Evolutionary conservation across 768 basidiomycete genomes (phyloP).

Genomic region (Trametes elegans): DNA sequence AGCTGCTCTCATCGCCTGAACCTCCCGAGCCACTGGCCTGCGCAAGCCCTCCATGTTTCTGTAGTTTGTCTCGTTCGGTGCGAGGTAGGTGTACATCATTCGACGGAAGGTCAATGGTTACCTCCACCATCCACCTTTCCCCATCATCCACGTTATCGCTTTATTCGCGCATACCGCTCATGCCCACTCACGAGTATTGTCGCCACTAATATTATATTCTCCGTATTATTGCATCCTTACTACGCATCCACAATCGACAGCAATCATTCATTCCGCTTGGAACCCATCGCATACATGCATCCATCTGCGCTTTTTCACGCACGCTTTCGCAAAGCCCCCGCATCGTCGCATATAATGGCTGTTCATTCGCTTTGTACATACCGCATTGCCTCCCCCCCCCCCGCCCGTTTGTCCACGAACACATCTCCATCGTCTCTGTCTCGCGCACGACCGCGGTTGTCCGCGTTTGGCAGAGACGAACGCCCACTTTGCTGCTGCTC

Average conservation of each 20-base stretch:
- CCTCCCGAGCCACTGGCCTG: no score
- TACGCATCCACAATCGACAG: background rate
- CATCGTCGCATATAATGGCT: slow-evolving; percentile 18
- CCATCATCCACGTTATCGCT: background rate
- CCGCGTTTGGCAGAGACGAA: background rate
- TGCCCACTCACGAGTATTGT: background rate
- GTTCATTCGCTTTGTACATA: slow-evolving; percentile 14
- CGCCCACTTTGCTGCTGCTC: background rate
- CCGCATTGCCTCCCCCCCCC: background rate
- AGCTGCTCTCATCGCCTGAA: background rate
- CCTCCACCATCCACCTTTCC: background rate
- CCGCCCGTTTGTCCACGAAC: background rate
- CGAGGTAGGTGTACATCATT: background rate
- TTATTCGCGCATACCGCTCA: background rate
- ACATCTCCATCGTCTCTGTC: background rate
- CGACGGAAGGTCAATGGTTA: background rate
- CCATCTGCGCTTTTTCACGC: background rate
- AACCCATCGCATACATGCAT: background rate
- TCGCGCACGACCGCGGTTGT: background rate
- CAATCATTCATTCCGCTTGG: background rate
- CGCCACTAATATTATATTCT: slow-evolving; percentile 14
- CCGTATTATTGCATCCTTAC: slow-evolving; percentile 11
- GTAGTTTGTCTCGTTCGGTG: no score
- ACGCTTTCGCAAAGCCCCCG: slow-evolving; percentile 12
- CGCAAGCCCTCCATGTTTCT: no score